These are phyloP conservation scores for Asterochloris sp. DNA, from an alignment of 139 green algal genomes.

Conservation along the genomic window DNA sequence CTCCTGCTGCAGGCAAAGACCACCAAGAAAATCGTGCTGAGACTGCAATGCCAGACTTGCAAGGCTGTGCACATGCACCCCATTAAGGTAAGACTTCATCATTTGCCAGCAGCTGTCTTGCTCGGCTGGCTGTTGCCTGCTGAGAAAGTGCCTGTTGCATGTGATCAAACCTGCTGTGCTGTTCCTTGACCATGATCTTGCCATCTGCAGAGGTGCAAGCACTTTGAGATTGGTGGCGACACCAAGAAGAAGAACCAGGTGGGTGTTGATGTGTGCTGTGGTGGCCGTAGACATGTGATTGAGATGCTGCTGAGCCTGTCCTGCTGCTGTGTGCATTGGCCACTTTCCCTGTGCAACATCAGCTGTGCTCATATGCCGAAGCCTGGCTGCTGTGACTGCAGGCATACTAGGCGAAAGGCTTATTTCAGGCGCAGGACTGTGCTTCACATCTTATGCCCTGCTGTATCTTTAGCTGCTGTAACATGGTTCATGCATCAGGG, in stretches of 20 bases:
- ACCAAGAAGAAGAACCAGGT: slow-evolving; percentile 83
- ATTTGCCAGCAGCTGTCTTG: background rate
- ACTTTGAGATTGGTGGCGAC: slow-evolving; percentile 99
- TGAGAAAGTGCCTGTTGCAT: background rate
- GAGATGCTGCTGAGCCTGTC: too few species aligned
- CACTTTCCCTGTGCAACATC: too few species aligned
- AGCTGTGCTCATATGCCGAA: too few species aligned
- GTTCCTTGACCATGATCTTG: background rate
- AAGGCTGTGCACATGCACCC: slow-evolving; percentile 92
- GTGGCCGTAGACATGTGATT: too few species aligned
- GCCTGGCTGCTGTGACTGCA: too few species aligned
- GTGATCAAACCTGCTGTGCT: background rate
- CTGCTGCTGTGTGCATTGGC: too few species aligned
- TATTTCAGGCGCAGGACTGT: too few species aligned
- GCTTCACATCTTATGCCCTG: too few species aligned
- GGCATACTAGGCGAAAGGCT: too few species aligned
- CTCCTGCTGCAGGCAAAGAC: slow-evolving; percentile 87
- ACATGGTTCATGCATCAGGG: too few species aligned
- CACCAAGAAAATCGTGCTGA: slow-evolving; percentile 99
- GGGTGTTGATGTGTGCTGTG: background rate
- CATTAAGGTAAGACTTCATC: slow-evolving; percentile 81
- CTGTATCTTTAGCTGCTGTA: too few species aligned
- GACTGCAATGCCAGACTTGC: slow-evolving; percentile 92
- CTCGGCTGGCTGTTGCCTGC: background rate
- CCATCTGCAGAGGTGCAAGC: slow-evolving; percentile 92